phyloP scores from a whole-genome alignment of 257 asterid genomes.

The Osmanthus fragrans region DNA sequence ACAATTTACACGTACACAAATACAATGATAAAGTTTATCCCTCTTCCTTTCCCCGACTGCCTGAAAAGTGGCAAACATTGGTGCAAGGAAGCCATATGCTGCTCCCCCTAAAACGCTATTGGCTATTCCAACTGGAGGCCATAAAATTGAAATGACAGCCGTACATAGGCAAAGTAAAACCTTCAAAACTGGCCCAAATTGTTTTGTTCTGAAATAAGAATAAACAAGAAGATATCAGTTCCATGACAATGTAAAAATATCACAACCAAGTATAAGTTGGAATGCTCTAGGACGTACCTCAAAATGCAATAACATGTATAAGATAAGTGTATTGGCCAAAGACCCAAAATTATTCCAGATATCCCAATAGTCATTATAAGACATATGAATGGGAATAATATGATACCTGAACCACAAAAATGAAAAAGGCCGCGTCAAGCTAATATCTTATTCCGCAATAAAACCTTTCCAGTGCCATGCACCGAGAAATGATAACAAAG shows the following conservation, averaged over 20 bases:
- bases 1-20: constrained; percentile 48
- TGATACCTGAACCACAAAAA: constrained; percentile 55
- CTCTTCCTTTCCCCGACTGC: constrained; percentile 79
- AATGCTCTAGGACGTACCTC: constrained; percentile 46
- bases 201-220: constrained; percentile 60
- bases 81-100: constrained; percentile 84
- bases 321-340: constrained; percentile 75
- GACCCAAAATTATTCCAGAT: constrained; percentile 63
- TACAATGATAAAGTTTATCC: constrained; percentile 64
- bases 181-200: constrained; percentile 76
- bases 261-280: constrained; percentile 16
- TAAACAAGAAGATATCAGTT: constrained; percentile 6
- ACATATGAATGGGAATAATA: constrained; percentile 70
- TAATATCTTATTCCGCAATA: not conserved
- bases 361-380: constrained; percentile 54
- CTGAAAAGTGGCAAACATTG: constrained; percentile 75
- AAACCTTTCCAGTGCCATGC: not conserved
- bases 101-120: constrained; percentile 65
- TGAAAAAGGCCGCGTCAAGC: not conserved
- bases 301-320: constrained; percentile 70
- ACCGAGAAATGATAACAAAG: not conserved
- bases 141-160: constrained; percentile 44
- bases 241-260: not conserved
- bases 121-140: constrained; percentile 66
- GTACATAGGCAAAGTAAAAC: constrained; percentile 50